A percentile compares a stretch with the other conserved stretches of the same genome.
These are phyloP conservation scores for Rhizopogon rudus DNA, from an alignment of 768 basidiomycete species.

Conservation along the genomic window DNA sequence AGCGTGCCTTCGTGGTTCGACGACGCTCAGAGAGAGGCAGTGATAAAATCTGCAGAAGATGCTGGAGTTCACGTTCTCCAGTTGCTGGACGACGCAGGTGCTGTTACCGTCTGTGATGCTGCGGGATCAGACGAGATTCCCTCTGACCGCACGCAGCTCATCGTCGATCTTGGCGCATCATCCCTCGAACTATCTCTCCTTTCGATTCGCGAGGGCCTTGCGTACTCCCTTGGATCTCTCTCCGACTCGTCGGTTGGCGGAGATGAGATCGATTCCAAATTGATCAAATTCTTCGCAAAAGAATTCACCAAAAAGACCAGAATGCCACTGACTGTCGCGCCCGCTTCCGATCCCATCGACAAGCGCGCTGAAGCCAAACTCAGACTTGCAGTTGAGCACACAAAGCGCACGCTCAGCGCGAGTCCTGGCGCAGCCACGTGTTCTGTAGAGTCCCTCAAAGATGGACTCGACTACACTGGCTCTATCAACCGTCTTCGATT, in stretches of 20 bases:
- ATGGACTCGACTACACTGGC: constrained; percentile 86
- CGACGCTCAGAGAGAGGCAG: constrained; percentile 59
- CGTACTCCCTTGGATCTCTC: constrained; percentile 54
- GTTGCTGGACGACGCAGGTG: constrained; percentile 83
- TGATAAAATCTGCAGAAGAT: constrained; percentile 67
- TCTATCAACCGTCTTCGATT: constrained; percentile 53
- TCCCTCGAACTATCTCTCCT: constrained; percentile 66
- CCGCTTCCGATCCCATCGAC: constrained; percentile 54
- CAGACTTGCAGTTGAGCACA: constrained; percentile 87
- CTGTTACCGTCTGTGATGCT: constrained; percentile 55
- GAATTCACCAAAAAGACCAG: constrained; percentile 98
- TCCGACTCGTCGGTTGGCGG: constrained; percentile 49
- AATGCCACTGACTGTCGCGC: constrained; percentile 59
- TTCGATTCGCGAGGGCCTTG: constrained; percentile 71
- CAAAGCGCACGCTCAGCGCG: constrained; percentile 89
- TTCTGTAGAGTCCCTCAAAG: constrained; percentile 91
- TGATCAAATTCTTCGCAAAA: constrained; percentile 88
- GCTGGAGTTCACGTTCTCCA: constrained; percentile 85
- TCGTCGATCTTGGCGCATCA: constrained; percentile 80
- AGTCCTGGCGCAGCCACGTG: constrained; percentile 84
- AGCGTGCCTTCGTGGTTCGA: constrained; percentile 76
- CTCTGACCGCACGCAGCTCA: constrained; percentile 69
- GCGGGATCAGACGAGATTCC: constrained; percentile 34
- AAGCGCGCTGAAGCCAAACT: constrained; percentile 92
- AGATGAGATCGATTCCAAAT: constrained; percentile 70